Percentiles rank a stretch among this genome's conserved stretches.
Conservation (phyloP, 2,329 filamentous ascomycete genomes). For the Nemania diffusa region DNA sequence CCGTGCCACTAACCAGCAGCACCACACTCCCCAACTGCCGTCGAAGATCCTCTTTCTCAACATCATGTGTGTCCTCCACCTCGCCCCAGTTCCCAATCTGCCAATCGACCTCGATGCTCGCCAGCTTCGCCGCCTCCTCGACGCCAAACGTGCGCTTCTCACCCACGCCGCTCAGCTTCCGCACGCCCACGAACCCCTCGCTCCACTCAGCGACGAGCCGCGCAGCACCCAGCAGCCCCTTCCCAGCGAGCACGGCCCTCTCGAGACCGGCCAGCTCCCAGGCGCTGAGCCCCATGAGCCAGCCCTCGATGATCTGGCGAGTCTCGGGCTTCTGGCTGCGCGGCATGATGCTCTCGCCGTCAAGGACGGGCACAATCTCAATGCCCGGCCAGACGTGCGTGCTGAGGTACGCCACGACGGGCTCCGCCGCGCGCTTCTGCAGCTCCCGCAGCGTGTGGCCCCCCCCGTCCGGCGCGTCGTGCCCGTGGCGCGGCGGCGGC, state of each 20-base stretch:
- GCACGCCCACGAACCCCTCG: slow-evolving; percentile 70
- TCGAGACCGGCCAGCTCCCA: slow-evolving; percentile 91
- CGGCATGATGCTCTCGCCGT: slow-evolving; percentile 79
- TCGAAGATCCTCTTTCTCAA: slow-evolving; percentile 88
- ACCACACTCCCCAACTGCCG: slow-evolving; percentile 90
- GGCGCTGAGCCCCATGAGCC: slow-evolving; percentile 76
- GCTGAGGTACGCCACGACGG: slow-evolving; percentile 77
- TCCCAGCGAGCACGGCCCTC: slow-evolving; percentile 82
- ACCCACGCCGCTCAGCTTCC: slow-evolving; percentile 45
- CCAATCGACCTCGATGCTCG: slow-evolving; percentile 87
- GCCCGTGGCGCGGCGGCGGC: slow-evolving; percentile 60
- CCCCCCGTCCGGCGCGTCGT: slow-evolving; percentile 53
- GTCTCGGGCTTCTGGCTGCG: slow-evolving; percentile 77
- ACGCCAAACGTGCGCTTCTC: slow-evolving; percentile 72
- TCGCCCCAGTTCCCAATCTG: slow-evolving; percentile 94
- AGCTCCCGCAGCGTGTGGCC: slow-evolving; percentile 73
- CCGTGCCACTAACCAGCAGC: slow-evolving; percentile 76
- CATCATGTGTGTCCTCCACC: slow-evolving; percentile 98
- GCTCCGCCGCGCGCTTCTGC: slow-evolving; percentile 75
- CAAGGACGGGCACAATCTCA: slow-evolving; percentile 81
- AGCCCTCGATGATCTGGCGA: slow-evolving; percentile 79
- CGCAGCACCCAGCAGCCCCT: slow-evolving; percentile 82
- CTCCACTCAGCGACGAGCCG: slow-evolving; percentile 90
- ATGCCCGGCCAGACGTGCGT: slow-evolving; percentile 85
- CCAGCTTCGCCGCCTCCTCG: slow-evolving; percentile 81